Conservation (phyloP, 192 early-diverging fungal genomes). For the Coemansia sp. region DNA sequence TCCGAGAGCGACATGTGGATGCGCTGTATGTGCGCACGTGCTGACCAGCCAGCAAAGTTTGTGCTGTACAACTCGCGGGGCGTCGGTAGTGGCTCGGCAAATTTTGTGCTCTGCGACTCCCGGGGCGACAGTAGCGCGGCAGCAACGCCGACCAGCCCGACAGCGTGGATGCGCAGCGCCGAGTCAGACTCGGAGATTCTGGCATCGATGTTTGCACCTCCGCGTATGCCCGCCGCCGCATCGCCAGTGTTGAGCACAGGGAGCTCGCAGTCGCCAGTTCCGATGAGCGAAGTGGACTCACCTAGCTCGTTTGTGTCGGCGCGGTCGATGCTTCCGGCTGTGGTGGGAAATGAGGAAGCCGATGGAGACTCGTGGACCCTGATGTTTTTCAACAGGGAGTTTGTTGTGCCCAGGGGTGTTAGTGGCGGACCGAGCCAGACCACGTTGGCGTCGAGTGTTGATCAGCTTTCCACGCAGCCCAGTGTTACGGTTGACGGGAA, state of each 20-base stretch:
- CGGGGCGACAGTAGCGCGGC: conserved; percentile 6
- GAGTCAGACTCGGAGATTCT: conserved; percentile 13
- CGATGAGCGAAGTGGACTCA: conserved; percentile 14
- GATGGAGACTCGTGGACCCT: conserved; percentile 50
- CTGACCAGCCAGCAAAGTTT: conserved; percentile 15
- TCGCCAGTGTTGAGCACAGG: conserved; percentile 1
- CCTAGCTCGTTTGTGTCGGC: conserved; percentile 37
- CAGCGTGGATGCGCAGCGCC: neutral
- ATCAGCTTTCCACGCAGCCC: neutral
- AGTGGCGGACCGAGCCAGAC: conserved; percentile 8
- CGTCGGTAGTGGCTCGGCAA: conserved; percentile 1
- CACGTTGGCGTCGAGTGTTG: conserved; percentile 3
- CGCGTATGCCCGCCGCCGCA: conserved; percentile 4
- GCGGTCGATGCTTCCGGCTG: neutral
- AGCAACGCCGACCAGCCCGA: neutral
- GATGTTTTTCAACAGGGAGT: conserved; percentile 55
- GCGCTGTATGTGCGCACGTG: conserved; percentile 12
- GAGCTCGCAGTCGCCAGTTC: neutral
- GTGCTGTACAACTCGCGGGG: conserved; percentile 11
- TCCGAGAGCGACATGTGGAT: conserved; percentile 28
- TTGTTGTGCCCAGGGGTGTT: conserved; percentile 28
- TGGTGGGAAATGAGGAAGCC: neutral
- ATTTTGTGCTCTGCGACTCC: conserved; percentile 16
- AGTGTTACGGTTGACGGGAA: neutral
- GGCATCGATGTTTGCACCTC: conserved; percentile 4